Evolutionary conservation across 2,329 filamentous ascomycete species (phyloP).

Genomic region (Fusarium sp.): DNA sequence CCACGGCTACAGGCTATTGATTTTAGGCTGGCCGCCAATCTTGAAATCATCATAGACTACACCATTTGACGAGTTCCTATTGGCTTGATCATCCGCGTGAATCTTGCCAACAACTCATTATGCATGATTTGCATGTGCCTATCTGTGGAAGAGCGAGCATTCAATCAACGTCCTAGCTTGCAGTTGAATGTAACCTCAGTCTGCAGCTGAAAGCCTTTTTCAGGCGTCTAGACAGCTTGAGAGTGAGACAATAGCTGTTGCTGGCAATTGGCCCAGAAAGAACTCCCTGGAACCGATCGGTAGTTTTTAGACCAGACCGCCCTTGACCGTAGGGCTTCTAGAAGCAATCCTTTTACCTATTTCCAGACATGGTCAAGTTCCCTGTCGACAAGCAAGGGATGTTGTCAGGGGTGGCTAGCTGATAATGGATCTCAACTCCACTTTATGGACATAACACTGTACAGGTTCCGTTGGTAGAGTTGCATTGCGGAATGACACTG

Average conservation of each 20-base stretch:
- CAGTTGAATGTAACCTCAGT: slow-evolving; percentile 10
- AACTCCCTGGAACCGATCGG: background rate
- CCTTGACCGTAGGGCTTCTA: slow-evolving; percentile 15
- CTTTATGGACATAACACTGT: background rate
- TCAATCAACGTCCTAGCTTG: slow-evolving; percentile 11
- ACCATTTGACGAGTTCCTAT: background rate
- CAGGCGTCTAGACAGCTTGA: slow-evolving; percentile 2
- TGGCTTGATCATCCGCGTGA: background rate
- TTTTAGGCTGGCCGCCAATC: background rate
- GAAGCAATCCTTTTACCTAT: slow-evolving; percentile 15
- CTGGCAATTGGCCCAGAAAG: background rate
- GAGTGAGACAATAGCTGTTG: slow-evolving; percentile 5
- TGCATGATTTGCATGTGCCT: slow-evolving; percentile 15
- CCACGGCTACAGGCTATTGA: background rate
- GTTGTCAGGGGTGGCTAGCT: background rate
- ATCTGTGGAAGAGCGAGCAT: background rate
- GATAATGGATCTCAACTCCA: background rate
- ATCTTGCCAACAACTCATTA: slow-evolving; percentile 5
- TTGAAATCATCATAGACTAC: background rate
- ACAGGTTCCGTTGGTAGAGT: background rate
- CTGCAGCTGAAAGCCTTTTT: slow-evolving; percentile 11
- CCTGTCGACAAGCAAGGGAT: background rate
- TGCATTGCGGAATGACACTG: slow-evolving; percentile 3
- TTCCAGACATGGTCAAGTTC: slow-evolving; percentile 2
- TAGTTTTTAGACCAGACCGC: slow-evolving; percentile 7